Percentiles rank a stretch among this genome's conserved stretches.
phyloP scores from a whole-genome alignment of 768 basidiomycete genomes.

The Solioccasus polychromus region DNA sequence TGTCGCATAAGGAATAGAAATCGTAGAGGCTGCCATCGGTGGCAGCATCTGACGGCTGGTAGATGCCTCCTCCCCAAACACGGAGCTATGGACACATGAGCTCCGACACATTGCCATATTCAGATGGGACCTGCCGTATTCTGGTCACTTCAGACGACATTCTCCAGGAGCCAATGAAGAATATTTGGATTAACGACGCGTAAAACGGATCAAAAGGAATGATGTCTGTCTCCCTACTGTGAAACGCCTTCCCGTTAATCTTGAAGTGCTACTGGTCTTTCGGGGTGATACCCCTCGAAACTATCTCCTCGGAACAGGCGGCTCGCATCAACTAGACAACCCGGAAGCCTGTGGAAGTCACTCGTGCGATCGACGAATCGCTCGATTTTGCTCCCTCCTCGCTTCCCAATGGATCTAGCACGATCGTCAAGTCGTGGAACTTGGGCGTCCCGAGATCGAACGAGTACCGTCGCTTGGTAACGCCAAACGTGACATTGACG shows the following conservation, averaged over 20 bases:
- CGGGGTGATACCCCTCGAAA: constrained; percentile 48
- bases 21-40: constrained; percentile 48
- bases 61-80: constrained; percentile 58
- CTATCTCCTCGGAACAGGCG: constrained; percentile 45
- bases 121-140: constrained; percentile 47
- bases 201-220: constrained; percentile 65
- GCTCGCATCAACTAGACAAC: constrained; percentile 52
- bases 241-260: constrained; percentile 56
- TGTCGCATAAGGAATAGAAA: constrained; percentile 57
- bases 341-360: constrained; percentile 54
- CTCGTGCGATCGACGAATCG: constrained; percentile 33
- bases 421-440: constrained; percentile 49
- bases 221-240: constrained; percentile 53
- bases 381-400: constrained; percentile 5
- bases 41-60: constrained; percentile 42
- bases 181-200: constrained; percentile 46
- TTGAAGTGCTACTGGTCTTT: constrained; percentile 63
- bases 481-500: constrained; percentile 49
- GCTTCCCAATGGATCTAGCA: constrained; percentile 30
- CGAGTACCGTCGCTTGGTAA: constrained; percentile 55
- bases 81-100: constrained; percentile 39
- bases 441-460: constrained; percentile 54
- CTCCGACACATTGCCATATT: neutral
- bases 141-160: constrained; percentile 52
- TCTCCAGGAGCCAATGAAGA: constrained; percentile 55